Base-by-base conservation (phyloP, 2,329 filamentous ascomycete genomes). In the Macrophomina pseudophaseolina region DNA sequence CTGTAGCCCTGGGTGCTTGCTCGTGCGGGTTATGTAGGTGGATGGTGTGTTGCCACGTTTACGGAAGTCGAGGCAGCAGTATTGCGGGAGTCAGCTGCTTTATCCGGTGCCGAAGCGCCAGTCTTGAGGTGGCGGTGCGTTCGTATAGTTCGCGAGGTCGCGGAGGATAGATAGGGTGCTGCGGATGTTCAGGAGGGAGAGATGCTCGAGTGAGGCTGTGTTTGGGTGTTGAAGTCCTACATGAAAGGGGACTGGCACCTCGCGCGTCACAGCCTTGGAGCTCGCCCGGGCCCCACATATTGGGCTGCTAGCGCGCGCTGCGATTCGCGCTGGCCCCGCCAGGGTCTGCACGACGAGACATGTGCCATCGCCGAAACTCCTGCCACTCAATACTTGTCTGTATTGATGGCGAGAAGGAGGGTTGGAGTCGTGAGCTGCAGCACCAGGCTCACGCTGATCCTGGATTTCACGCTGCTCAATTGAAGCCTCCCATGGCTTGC, bases 41-140 rank as follows among this genome's bases (percentile, higher is more conserved):
- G 42, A 28, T 23, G 33, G 30, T 53, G 33, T 64, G 60, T 64
- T 64, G 60, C 46, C 60, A 64, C 60, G 60, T 64, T 64, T 64
- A 40, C 60, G 46, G 23, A 44, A 18, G 33, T 64, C 58, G 60
- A 64, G 60, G 60, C 60, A 64, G 60, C 60, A 64, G 46, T 49
- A 38, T 35, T 54, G 32, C 4, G 28, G 42, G 14, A 54, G 44
- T 62, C 58, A 62, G 58, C 58, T 35, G 42, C 23, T 16, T 38
- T 35, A 30, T 49, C 16, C 44, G 44, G 42, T 38, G n/a, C 16
- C n/a, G 28, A 16, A 12, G 9, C 30, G 30, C 4, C 30, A 14
- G 9, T 30, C 6, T 6, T n/a, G n/a, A 8, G 32, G 5, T 48
- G 42, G 14, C 30, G 32, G 44, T 42, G 42, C 58, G 30, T 16